Conservation (phyloP, 495 filamentous ascomycete genomes). For the Aspergillus affinis region DNA sequence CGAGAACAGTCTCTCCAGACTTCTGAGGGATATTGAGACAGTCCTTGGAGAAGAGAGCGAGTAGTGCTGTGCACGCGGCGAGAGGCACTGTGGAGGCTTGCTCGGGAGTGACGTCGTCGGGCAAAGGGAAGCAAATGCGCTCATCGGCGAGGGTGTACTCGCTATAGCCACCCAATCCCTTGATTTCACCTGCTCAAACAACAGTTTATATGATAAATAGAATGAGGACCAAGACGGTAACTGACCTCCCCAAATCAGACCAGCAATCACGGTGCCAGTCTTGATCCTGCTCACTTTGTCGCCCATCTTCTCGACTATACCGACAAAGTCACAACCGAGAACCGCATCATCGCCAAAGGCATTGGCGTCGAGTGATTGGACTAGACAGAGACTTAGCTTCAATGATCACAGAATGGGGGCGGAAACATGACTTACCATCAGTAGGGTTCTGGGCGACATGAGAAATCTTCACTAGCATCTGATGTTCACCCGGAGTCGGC, state of each 20-base stretch:
- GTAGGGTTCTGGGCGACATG: conserved; percentile 34
- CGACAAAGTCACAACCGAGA: conserved; percentile 54
- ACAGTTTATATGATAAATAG: not conserved
- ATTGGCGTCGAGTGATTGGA: conserved; percentile 26
- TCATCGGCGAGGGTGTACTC: conserved; percentile 30
- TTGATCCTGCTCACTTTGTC: conserved; percentile 38
- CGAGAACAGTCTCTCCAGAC: conserved; percentile 18
- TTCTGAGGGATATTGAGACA: conserved; percentile 20
- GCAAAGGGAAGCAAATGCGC: conserved; percentile 25
- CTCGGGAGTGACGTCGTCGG: conserved; percentile 16
- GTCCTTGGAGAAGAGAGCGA: conserved; percentile 27
- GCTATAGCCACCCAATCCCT: conserved; percentile 24
- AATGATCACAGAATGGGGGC: too few relatives aligned
- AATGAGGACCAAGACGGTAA: conserved; percentile 8
- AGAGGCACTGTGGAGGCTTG: conserved; percentile 29
- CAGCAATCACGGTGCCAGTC: conserved; percentile 34
- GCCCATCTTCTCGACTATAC: conserved; percentile 52
- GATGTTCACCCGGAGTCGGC: conserved; percentile 9
- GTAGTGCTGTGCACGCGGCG: conserved; percentile 28
- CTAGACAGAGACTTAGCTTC: too few relatives aligned
- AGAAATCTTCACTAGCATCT: conserved; percentile 28
- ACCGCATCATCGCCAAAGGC: conserved; percentile 35
- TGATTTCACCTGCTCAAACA: conserved; percentile 16
- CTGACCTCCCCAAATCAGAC: conserved; percentile 32
- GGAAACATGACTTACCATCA: conserved; percentile 28